Evolutionary conservation across 2,329 filamentous ascomycete species (phyloP).

Genomic region (Magnaporthiopsis rhizophila): DNA sequence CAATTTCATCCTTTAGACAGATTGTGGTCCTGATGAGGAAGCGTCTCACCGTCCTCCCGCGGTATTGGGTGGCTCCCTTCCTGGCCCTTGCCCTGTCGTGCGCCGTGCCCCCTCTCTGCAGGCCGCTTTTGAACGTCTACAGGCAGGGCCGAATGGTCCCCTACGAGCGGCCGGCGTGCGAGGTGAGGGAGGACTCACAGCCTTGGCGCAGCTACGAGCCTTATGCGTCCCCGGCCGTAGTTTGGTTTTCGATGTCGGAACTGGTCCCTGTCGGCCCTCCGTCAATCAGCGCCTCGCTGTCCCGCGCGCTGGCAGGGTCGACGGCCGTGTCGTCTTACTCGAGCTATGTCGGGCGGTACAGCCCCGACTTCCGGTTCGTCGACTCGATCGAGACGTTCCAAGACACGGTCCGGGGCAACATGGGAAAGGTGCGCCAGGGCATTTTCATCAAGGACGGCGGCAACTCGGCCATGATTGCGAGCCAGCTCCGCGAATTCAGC

Average conservation of each 20-base stretch:
- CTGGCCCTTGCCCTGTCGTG: conserved; percentile 72
- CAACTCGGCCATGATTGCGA: conserved; percentile 43
- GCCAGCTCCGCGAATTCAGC: conserved; percentile 63
- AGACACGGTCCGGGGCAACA: conserved; percentile 52
- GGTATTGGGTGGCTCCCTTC: conserved; percentile 70
- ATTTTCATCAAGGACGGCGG: conserved; percentile 62
- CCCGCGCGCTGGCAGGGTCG: no score
- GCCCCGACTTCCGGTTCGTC: conserved; percentile 41
- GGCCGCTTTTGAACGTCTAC: conserved; percentile 25
- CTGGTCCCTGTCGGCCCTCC: neutral
- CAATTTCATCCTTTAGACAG: conserved; percentile 63
- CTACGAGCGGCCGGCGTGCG: conserved; percentile 3
- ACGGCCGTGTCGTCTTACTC: neutral
- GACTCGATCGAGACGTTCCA: conserved; percentile 63
- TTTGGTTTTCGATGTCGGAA: neutral
- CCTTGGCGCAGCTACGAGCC: neutral
- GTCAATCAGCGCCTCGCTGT: neutral
- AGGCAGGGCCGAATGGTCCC: conserved; percentile 20
- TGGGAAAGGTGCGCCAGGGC: conserved; percentile 64
- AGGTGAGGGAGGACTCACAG: neutral
- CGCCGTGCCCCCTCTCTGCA: conserved; percentile 50
- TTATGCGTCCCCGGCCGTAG: neutral
- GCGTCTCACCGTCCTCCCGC: conserved; percentile 65
- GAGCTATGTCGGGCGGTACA: conserved; percentile 15
- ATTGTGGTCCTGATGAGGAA: conserved; percentile 70